Evolutionary conservation across 1,284 basidiomycete species (phyloP).

Genomic region (Thelephora terrestris): DNA sequence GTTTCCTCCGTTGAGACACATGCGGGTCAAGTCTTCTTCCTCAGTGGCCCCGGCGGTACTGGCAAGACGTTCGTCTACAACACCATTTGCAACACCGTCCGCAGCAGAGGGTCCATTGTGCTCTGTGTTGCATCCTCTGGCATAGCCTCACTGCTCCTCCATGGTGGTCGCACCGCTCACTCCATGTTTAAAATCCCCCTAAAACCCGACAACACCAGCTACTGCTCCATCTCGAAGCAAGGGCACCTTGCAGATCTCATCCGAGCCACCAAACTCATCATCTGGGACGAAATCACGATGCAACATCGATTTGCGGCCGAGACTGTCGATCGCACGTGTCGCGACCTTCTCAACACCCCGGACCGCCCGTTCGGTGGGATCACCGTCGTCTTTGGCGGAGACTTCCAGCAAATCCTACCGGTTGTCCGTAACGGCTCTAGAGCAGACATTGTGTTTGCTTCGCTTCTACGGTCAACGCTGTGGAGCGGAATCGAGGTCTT

Average conservation of each 20-base stretch:
- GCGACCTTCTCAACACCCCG: slow-evolving; percentile 22
- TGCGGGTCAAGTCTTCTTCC: slow-evolving; percentile 28
- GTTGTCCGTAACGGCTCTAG: slow-evolving; percentile 25
- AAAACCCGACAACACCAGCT: slow-evolving; percentile 24
- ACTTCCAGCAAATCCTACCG: no score
- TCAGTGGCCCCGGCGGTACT: no score
- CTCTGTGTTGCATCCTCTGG: slow-evolving; percentile 39
- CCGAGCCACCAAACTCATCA: no score
- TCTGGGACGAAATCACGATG: slow-evolving; percentile 30
- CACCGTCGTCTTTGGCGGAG: slow-evolving; percentile 32
- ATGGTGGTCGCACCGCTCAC: slow-evolving; percentile 28
- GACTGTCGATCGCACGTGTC: slow-evolving; percentile 24
- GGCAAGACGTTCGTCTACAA: slow-evolving; percentile 37
- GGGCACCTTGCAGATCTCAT: slow-evolving; percentile 20
- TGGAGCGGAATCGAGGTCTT: slow-evolving; percentile 25
- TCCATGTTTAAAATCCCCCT: slow-evolving; percentile 37
- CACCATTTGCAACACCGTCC: slow-evolving; percentile 24
- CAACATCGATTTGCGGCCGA: slow-evolving; percentile 22
- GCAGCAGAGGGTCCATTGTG: slow-evolving; percentile 21
- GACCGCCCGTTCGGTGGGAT: slow-evolving; percentile 30
- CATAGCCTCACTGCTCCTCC: slow-evolving; percentile 31
- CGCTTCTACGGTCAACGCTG: slow-evolving; percentile 23
- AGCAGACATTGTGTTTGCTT: slow-evolving; percentile 25
- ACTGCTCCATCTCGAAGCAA: slow-evolving; percentile 21
- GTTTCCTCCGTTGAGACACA: slow-evolving; percentile 20